Conservation (phyloP, 257 asterid genomes). For the Capsicum pubescens region DNA sequence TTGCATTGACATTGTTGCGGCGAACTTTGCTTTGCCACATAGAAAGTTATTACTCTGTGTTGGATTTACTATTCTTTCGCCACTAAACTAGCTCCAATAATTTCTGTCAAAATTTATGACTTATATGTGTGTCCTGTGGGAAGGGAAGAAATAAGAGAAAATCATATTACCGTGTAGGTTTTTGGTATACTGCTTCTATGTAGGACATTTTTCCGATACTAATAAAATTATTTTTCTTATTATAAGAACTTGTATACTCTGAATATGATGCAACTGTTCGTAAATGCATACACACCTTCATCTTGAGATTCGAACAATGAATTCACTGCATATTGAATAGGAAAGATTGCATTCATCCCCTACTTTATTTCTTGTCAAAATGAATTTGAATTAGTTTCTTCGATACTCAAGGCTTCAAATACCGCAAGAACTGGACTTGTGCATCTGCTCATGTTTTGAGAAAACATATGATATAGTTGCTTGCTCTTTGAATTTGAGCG, state of each 20-base stretch:
- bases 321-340: background rate
- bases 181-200: background rate
- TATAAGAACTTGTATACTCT: background rate
- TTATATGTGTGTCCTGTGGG: too few relatives aligned
- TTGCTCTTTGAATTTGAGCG: background rate
- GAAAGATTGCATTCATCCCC: background rate
- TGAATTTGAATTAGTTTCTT: background rate
- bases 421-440: background rate
- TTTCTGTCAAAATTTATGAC: too few relatives aligned
- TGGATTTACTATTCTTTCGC: background rate
- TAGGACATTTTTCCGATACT: background rate
- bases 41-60: background rate
- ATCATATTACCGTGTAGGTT: background rate
- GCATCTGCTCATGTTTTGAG: constrained; percentile 1
- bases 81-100: background rate
- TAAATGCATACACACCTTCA: background rate
- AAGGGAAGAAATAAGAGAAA: background rate
- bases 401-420: background rate
- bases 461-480: background rate
- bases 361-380: background rate
- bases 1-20: too few relatives aligned
- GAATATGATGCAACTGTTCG: background rate
- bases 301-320: background rate
- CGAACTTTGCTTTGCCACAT: background rate
- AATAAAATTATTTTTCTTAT: too few relatives aligned